These are phyloP conservation scores for Amanita pallidorosea DNA, from an alignment of 768 basidiomycete genomes.

Conservation along the genomic window DNA sequence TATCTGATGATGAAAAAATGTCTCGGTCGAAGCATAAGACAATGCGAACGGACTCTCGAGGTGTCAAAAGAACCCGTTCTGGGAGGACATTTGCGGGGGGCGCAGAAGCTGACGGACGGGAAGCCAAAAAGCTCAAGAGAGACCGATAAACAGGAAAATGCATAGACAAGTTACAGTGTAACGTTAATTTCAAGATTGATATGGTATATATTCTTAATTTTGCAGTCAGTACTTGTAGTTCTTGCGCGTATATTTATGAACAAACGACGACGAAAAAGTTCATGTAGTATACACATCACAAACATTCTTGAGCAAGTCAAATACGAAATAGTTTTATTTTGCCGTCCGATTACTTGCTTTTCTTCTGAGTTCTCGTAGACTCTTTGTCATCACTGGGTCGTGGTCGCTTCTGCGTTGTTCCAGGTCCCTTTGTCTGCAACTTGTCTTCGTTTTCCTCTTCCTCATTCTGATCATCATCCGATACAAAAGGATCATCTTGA, in stretches of 20 bases:
- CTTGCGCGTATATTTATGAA: neutral
- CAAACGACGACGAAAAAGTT: neutral
- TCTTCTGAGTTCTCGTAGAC: constrained; percentile 2
- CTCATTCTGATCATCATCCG: constrained; percentile 28
- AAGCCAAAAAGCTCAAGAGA: constrained; percentile 18
- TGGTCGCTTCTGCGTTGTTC: constrained; percentile 5
- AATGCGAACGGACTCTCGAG: constrained; percentile 14
- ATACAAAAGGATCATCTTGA: constrained; percentile 49
- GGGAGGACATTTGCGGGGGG: constrained; percentile 14
- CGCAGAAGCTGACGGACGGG: constrained; percentile 19
- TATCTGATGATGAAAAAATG: constrained; percentile 17
- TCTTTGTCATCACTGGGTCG: neutral
- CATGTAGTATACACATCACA: neutral
- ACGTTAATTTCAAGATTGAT: neutral
- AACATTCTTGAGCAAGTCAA: constrained; percentile 1
- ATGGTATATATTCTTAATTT: constrained; percentile 3
- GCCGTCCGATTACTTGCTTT: neutral
- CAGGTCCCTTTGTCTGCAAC: constrained; percentile 8
- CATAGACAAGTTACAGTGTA: neutral
- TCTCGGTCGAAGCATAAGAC: constrained; percentile 4
- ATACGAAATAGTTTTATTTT: neutral
- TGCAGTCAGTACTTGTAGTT: neutral
- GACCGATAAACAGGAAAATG: constrained; percentile 1
- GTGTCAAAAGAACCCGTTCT: constrained; percentile 25
- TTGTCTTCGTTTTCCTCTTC: constrained; percentile 10